Evolutionary conservation across 495 filamentous ascomycete genomes (phyloP), one percentile per base, ranked within the genome.

Genomic region (Lindgomyces ingoldianus): DNA sequence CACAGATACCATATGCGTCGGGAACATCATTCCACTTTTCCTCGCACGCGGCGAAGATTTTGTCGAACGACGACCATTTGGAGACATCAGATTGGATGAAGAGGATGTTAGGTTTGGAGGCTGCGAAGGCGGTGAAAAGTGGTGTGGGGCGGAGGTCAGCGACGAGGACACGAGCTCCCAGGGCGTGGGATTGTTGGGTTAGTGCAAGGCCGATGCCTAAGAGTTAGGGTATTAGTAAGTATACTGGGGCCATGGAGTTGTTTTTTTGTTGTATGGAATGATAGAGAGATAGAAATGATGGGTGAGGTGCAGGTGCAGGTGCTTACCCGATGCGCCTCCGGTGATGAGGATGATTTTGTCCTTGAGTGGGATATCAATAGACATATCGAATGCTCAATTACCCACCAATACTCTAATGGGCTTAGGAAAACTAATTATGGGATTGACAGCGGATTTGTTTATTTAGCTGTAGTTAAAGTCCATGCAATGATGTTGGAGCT

Each of bases 81-180:
- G 74, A 59, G 10, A 78, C 76, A 59, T 79, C 75, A 39, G 69
- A 73, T 50, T 68, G 64, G 24, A 57, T 36, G 62, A 77, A 79
- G 22, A 68, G 24, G 21, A 72, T 69, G 33, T 61, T 61, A 22
- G 33, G 33, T 14, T 49, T 48, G 36, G 16, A 24, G 26, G 53
- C 25, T 6, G 61, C 45, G 14, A 69, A 69, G 16, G 27, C 21
- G 52, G 64, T 54, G 59, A 53, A 76, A 29, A 72, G 70, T 1
- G 62, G 22, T 0, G 65, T 70, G 11, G 76, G 57, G 18, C 65
- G 63, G 12, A 77, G 61, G 49, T 78, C 75, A 1, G 64, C 73
- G 29, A 77, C 72, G 21, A 78, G 52, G 21, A 76, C 66, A 26
- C 50, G 57, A 11, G 70, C 73, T 16, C 69, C 74, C 26, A 53